Evolutionary conservation across 2,329 filamentous ascomycete species (phyloP).

Genomic region (Aspergillus japonicus): DNA sequence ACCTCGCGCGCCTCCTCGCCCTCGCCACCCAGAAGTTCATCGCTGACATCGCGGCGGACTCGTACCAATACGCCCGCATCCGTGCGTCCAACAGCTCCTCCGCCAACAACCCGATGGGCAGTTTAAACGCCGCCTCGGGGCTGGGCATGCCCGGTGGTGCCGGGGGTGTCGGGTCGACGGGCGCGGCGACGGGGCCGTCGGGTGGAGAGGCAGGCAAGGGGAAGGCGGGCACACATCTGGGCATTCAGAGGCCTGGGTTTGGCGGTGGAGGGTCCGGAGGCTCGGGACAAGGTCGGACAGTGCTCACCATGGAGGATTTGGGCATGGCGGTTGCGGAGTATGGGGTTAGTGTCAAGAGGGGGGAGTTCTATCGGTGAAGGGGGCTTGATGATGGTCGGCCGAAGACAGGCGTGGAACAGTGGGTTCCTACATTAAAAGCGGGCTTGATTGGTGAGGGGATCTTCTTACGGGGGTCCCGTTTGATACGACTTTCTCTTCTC

Average conservation of each 20-base stretch:
- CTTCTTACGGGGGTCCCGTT: too few relatives aligned
- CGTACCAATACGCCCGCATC: slow-evolving; percentile 96
- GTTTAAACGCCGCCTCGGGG: slow-evolving; percentile 66
- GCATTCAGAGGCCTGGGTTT: slow-evolving; percentile 74
- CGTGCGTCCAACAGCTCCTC: slow-evolving; percentile 84
- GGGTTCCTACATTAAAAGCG: too few relatives aligned
- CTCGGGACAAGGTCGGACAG: slow-evolving; percentile 78
- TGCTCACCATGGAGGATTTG: slow-evolving; percentile 97
- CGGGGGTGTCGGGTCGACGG: slow-evolving; percentile 51
- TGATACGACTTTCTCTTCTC: too few relatives aligned
- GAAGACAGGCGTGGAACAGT: too few relatives aligned
- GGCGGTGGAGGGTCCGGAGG: slow-evolving; percentile 87
- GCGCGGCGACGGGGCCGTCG: slow-evolving; percentile 50
- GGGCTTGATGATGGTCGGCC: too few relatives aligned
- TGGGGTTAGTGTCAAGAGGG: slow-evolving; percentile 93
- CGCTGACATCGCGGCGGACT: slow-evolving; percentile 93
- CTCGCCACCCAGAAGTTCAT: slow-evolving; percentile 99
- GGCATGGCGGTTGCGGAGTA: slow-evolving; percentile 98
- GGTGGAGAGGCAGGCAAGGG: slow-evolving; percentile 45
- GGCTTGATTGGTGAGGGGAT: too few relatives aligned
- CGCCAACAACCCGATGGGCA: slow-evolving; percentile 87
- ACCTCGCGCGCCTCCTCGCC: slow-evolving; percentile 87
- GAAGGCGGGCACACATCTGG: slow-evolving; percentile 59
- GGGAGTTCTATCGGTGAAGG: slow-evolving; percentile 83
- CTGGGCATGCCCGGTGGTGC: slow-evolving; percentile 57